Evolutionary conservation across 257 asterid genomes (phyloP).

Genomic region (Solanum sejunctum): DNA sequence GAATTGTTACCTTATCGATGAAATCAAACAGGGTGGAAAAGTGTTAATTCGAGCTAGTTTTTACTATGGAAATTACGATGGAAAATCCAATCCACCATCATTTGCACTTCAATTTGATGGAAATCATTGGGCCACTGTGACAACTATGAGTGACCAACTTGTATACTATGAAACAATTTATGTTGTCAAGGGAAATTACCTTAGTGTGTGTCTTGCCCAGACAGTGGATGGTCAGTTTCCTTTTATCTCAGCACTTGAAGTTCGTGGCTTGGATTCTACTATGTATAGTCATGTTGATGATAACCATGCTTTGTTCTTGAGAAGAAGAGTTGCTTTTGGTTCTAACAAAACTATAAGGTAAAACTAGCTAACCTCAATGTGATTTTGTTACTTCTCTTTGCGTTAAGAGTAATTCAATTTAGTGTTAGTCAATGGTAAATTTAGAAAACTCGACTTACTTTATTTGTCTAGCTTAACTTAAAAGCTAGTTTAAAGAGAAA

Average conservation of each 20-base stretch:
- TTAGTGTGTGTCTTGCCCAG: conserved; percentile 51
- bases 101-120: conserved; percentile 53
- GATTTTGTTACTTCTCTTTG: not conserved
- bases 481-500: no score
- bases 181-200: conserved; percentile 11
- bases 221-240: conserved; percentile 32
- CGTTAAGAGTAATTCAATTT: not conserved
- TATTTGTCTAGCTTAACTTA: not conserved
- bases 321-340: conserved; percentile 42
- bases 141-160: conserved; percentile 1
- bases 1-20: conserved; percentile 29
- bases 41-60: conserved; percentile 50
- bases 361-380: not conserved
- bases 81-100: conserved; percentile 36
- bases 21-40: conserved; percentile 3
- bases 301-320: conserved; percentile 19
- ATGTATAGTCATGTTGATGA: conserved; percentile 21
- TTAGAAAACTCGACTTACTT: not conserved
- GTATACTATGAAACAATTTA: conserved; percentile 31
- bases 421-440: not conserved
- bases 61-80: conserved; percentile 58
- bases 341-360: conserved; percentile 39
- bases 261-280: conserved; percentile 34
- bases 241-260: conserved; percentile 46
- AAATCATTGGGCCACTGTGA: conserved; percentile 32